Conservation (phyloP, 106 monocot genomes). For the Xerophyta viscosa region DNA sequence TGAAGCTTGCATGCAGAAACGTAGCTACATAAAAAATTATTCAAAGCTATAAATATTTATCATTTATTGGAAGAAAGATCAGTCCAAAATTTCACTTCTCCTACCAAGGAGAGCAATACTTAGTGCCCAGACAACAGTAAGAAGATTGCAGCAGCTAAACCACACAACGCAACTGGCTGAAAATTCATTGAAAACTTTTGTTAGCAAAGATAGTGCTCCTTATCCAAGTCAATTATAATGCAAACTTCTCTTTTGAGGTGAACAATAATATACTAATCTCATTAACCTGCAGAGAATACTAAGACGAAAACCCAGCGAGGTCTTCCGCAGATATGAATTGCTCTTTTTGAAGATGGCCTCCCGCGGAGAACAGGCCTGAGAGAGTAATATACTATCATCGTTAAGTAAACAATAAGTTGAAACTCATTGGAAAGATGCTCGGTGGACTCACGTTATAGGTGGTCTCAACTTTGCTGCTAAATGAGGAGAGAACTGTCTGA, state of each 20-base stretch:
- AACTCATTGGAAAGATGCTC: not conserved
- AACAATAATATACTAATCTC: too few relatives aligned
- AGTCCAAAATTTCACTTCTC: not conserved
- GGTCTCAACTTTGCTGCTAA: not conserved
- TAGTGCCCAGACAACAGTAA: conserved; percentile 64
- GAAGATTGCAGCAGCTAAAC: conserved; percentile 59
- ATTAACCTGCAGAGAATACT: conserved; percentile 62
- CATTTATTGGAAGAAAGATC: not conserved
- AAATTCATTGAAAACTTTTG: conserved; percentile 1
- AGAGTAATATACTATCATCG: not conserved
- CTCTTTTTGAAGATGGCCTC: conserved; percentile 60
- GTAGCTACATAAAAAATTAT: conserved; percentile 39
- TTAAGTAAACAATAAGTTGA: not conserved
- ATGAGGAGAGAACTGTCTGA: not conserved
- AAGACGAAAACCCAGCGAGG: conserved; percentile 93
- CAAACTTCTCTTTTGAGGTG: too few relatives aligned
- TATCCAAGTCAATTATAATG: too few relatives aligned
- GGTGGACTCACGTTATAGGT: not conserved
- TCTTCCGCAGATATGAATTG: conserved; percentile 86
- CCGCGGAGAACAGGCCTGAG: conserved; percentile 88
- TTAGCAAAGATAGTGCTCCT: too few relatives aligned
- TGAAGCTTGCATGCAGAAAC: conserved; percentile 87
- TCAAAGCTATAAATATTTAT: conserved; percentile 1
- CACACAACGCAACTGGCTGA: conserved; percentile 72
- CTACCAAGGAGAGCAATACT: conserved; percentile 64